Conservation (phyloP, 306 rosid genomes). For the Cucumis cinereus region DNA sequence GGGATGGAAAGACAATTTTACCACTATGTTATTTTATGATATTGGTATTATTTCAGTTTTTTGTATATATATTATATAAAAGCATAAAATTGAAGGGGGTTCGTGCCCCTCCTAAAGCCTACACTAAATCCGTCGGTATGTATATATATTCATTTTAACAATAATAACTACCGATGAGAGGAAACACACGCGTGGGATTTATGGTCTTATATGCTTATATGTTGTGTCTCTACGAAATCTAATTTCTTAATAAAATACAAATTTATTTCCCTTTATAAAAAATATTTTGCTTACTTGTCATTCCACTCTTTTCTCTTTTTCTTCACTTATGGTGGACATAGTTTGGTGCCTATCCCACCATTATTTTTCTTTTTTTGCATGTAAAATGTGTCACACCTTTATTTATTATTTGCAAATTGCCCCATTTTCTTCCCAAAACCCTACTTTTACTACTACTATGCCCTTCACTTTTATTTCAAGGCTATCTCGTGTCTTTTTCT, state of each 20-base stretch:
- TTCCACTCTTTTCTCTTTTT: background rate
- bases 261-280: background rate
- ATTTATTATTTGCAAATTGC: background rate
- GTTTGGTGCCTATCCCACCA: background rate
- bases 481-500: too few species aligned
- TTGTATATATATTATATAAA: too few species aligned
- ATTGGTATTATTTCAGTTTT: too few species aligned
- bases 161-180: background rate
- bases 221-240: background rate
- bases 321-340: background rate
- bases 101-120: too few species aligned
- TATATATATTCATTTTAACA: background rate
- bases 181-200: conserved; percentile 7
- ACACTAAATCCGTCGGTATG: too few species aligned
- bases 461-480: too few species aligned
- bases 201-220: too few species aligned
- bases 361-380: background rate
- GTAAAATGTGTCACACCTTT: background rate
- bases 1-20: too few species aligned
- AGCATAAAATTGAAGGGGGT: too few species aligned
- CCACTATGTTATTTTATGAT: too few species aligned
- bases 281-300: background rate
- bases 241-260: background rate
- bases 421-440: background rate
- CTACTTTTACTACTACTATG: too few species aligned